phyloP scores from a whole-genome alignment of 331 rosid species.

The Stylosanthes scabra region DNA sequence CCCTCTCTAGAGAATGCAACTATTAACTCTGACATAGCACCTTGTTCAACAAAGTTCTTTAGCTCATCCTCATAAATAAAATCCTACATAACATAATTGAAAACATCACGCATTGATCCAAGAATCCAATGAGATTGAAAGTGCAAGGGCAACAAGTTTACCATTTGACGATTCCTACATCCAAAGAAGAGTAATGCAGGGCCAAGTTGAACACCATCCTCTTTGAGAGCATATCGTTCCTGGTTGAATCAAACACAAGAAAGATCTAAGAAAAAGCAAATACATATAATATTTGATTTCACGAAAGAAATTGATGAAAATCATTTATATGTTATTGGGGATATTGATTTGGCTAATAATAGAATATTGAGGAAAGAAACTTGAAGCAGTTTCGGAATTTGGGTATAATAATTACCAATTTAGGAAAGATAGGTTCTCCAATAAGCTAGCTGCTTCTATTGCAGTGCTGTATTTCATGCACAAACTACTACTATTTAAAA shows the following conservation, averaged over 20 bases:
- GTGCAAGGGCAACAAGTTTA: conserved; percentile 38
- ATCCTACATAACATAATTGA: conserved; percentile 61
- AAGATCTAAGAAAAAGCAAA: conserved; percentile 30
- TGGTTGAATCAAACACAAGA: conserved; percentile 46
- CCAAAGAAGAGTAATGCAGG: conserved; percentile 91
- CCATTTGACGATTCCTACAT: conserved; percentile 94
- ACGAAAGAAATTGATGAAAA: background rate
- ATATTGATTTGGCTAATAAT: conserved; percentile 17
- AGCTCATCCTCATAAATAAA: conserved; percentile 90
- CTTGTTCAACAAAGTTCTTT: conserved; percentile 71
- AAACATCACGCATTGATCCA: conserved; percentile 32
- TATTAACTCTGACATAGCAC: conserved; percentile 74
- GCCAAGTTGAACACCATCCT: conserved; percentile 75
- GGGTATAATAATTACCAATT: background rate
- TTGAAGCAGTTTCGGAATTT: background rate
- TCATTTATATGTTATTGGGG: background rate
- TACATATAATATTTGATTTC: conserved; percentile 10
- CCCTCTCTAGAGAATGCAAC: conserved; percentile 95
- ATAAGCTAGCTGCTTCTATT: background rate
- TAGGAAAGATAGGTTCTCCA: conserved; percentile 1
- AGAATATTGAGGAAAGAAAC: no score
- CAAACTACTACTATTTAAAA: background rate
- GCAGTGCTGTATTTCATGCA: background rate
- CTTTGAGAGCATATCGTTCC: conserved; percentile 88
- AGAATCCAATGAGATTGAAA: conserved; percentile 20